A percentile compares a stretch with the other conserved stretches of the same genome.
Evolutionary conservation across 345 rosid species (phyloP).

Genomic region (Sonneratia alba): DNA sequence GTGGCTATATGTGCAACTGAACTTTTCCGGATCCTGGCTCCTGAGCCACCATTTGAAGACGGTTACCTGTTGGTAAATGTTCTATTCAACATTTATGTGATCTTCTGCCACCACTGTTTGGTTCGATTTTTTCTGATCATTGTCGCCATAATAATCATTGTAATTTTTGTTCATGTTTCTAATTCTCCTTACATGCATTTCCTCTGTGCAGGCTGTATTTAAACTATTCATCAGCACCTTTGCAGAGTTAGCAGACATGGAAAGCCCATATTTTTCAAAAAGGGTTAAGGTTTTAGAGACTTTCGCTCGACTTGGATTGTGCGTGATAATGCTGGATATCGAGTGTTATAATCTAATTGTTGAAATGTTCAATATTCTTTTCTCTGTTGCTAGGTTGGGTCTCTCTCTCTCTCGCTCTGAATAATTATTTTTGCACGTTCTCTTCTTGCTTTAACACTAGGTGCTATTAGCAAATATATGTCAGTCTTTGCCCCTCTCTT

Average conservation of each 20-base stretch:
- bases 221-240: conserved; percentile 49
- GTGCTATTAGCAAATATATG: not conserved
- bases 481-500: not conserved
- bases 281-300: conserved; percentile 81
- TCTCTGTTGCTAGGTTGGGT: conserved; percentile 64
- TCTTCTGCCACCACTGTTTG: not conserved
- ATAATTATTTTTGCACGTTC: not conserved
- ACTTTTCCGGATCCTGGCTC: conserved; percentile 69
- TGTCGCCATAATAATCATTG: not conserved
- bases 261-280: conserved; percentile 60
- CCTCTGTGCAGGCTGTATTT: conserved; percentile 54
- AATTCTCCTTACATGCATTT: not conserved
- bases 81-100: not conserved
- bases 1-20: conserved; percentile 68
- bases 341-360: conserved; percentile 53
- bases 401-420: conserved; percentile 3
- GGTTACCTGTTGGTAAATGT: conserved; percentile 47
- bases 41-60: conserved; percentile 73
- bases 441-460: not conserved
- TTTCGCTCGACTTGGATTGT: conserved; percentile 61
- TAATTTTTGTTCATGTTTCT: not conserved
- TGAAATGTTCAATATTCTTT: conserved; percentile 66
- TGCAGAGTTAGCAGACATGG: conserved; percentile 56
- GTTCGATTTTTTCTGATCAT: not conserved
- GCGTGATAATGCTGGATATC: conserved; percentile 63